Evolutionary conservation across 768 basidiomycete species (phyloP), one percentile per base, ranked within the genome.

Genomic region (Tricholomella constricta): DNA sequence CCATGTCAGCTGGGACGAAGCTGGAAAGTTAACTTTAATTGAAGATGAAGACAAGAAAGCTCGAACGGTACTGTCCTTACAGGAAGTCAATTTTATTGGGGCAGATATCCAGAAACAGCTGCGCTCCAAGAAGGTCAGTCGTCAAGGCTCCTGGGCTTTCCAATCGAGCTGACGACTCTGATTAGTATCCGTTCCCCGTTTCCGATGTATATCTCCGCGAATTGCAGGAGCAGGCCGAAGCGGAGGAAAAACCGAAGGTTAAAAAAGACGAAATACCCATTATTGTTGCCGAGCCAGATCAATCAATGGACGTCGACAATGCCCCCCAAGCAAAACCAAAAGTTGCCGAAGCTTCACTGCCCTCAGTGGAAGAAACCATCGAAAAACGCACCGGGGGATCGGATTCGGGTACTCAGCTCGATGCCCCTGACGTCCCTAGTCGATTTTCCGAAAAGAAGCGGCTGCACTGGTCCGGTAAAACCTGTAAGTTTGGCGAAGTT

Each of bases 361-460:
- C 47, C 6, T 26, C 35, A 6, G 45, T 20, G 23, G 51, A 55
- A n/a, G 58, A 68, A 23, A 60, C 69, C 14, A 55, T 72, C 14
- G 60, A 63, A 51, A 62, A 69, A 27, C 72, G 73, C 12, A 77
- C 72, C 2, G 76, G 74, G 12, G 72, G 67, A 17, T 15, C 64
- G 19, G 37, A 48, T 12, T 53, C 59, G 1, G 56, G 45, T 10
- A 62, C 74, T 26, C 78, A 79, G 48, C 60, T 54, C 2, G 89
- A 89, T 59, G 76, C 75, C 1, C 83, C 85, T 2, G 94, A 96
- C 59, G 85, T 86, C 1, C 84, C 82, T 1, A 58, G 82, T 20
- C 79, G 91, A 25, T 85, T 88, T 38, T 66, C 72, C 11, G 97
- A 99, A 73, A 98, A 98, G 75, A 92, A 84, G 65, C 76, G 91